phyloP scores from a whole-genome alignment of 176 grass and related monocot species.

The Themeda triandra region DNA sequence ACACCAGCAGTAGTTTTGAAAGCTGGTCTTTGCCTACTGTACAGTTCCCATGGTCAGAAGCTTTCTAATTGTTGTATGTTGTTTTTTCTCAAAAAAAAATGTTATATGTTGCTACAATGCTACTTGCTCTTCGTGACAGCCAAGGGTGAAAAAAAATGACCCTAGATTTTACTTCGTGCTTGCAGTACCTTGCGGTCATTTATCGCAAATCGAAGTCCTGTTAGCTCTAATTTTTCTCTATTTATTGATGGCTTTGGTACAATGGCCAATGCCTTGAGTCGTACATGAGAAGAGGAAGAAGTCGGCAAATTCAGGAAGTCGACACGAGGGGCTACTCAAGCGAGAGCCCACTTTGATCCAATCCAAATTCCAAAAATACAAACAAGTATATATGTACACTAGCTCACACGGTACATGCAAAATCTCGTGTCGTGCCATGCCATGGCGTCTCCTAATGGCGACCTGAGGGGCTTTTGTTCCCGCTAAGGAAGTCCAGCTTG shows the following conservation, averaged over 20 bases:
- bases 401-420: slow-evolving; percentile 8
- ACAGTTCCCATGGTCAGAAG: background rate
- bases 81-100: no score
- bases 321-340: slow-evolving; percentile 2
- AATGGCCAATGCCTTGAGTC: slow-evolving; percentile 10
- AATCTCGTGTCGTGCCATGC: slow-evolving; percentile 15
- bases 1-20: background rate
- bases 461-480: slow-evolving; percentile 52
- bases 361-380: background rate
- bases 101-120: no score
- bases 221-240: background rate
- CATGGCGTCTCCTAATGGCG: slow-evolving; percentile 66
- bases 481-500: slow-evolving; percentile 62
- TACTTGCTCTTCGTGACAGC: no score
- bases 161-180: no score
- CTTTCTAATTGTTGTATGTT: background rate
- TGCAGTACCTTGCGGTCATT: no score
- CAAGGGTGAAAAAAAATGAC: no score
- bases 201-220: no score
- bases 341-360: slow-evolving; percentile 15
- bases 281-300: background rate
- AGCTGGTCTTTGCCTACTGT: background rate
- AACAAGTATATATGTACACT: slow-evolving; percentile 33
- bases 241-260: slow-evolving; percentile 26
- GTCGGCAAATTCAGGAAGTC: background rate